A percentile compares a stretch with the other conserved stretches of the same genome.
These are phyloP conservation scores for Candida ortonii DNA, from an alignment of 805 yeast species.

Conservation along the genomic window DNA sequence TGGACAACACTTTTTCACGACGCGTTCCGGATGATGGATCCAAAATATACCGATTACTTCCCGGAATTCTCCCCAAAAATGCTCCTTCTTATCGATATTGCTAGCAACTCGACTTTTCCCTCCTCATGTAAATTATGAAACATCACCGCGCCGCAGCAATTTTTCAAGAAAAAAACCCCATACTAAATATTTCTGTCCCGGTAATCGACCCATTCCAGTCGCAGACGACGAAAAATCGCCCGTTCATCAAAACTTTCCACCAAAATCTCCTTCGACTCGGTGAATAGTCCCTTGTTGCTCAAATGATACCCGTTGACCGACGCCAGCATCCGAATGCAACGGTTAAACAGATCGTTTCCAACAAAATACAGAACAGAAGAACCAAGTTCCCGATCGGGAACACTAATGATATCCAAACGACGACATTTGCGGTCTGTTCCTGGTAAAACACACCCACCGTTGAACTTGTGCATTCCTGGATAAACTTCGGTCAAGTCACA, in stretches of 20 bases:
- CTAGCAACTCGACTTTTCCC: no score
- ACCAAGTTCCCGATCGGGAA: conserved; percentile 45
- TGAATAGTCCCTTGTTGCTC: conserved; percentile 44
- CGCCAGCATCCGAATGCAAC: conserved; percentile 45
- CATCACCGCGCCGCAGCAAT: no score
- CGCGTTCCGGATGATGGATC: no score
- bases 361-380: conserved; percentile 51
- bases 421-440: conserved; percentile 38
- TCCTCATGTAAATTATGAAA: no score
- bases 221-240: conserved; percentile 44
- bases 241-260: conserved; percentile 44
- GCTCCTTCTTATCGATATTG: no score
- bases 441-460: conserved; percentile 36
- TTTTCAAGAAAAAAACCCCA: no score
- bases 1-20: no score
- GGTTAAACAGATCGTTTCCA: conserved; percentile 52
- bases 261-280: conserved; percentile 18
- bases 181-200: conserved; percentile 21
- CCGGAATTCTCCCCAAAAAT: no score
- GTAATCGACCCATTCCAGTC: conserved; percentile 32
- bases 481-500: conserved; percentile 23
- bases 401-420: conserved; percentile 51
- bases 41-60: no score
- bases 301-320: conserved; percentile 35
- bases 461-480: conserved; percentile 29